phyloP scores from a whole-genome alignment of 1,284 basidiomycete species.

The Apiotrichum gamsii region DNA sequence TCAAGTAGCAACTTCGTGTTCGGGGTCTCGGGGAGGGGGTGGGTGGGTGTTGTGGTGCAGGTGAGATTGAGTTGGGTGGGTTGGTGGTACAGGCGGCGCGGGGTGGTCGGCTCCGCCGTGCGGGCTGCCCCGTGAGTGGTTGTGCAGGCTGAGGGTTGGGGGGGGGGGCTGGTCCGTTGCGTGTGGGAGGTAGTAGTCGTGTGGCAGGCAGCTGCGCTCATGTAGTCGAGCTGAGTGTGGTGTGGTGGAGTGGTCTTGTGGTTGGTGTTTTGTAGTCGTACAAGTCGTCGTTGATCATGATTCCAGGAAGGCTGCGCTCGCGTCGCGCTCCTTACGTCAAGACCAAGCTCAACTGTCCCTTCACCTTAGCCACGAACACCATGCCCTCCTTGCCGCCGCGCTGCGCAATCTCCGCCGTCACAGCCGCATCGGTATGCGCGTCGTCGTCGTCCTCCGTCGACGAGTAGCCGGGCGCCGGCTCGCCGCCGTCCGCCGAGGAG shows the following conservation, averaged over 20 bases:
- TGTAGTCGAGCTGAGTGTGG: neutral
- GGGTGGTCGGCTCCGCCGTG: no score
- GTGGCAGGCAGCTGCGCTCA: neutral
- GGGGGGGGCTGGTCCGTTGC: neutral
- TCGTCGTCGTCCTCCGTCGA: conserved; percentile 35
- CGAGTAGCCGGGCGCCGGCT: conserved; percentile 25
- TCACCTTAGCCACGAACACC: conserved; percentile 39
- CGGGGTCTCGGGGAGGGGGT: no score
- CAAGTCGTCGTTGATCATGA: neutral
- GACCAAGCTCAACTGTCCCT: conserved; percentile 41
- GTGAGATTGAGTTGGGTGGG: no score
- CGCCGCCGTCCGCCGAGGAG: conserved; percentile 16
- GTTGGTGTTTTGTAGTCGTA: no score
- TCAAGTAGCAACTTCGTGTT: no score
- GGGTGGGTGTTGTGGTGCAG: no score
- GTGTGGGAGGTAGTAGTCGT: neutral
- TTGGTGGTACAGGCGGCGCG: no score
- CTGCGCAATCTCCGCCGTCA: conserved; percentile 33
- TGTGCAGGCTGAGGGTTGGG: no score
- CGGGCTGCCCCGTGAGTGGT: no score
- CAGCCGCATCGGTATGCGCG: conserved; percentile 33
- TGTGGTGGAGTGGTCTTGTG: neutral
- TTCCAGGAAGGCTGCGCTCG: neutral
- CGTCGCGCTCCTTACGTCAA: conserved; percentile 23
- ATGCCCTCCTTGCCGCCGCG: conserved; percentile 35